Base-by-base conservation (phyloP, 1,284 basidiomycete genomes). In the Sporisorium sorghi region DNA sequence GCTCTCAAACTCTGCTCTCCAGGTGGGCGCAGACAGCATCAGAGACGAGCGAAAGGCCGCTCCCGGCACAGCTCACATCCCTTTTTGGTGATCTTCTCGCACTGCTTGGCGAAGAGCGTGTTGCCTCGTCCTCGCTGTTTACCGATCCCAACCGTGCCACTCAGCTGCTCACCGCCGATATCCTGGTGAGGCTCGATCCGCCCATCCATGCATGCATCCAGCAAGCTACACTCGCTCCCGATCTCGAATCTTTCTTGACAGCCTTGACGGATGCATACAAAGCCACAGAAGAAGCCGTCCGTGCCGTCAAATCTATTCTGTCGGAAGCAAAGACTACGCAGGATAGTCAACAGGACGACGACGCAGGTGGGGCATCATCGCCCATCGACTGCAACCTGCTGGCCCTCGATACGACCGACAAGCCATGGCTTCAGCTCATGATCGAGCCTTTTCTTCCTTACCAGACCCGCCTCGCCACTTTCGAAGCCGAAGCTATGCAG, bases 51-150 rank as follows among this genome's bases (percentile, higher is more conserved):
- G 43, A 46, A 21, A 68, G 52, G 24, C 23, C 58, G 14, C 66
- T 74, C 12, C 54, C 65, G 24, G 35, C 58, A 0, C 57, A 65
- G 21, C 51, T 73, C 40, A 51, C 44, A 3, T 52, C 48, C 7
- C 54, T 77, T 10, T 65, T 63, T 47, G 66, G 43, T n/a, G 63
- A 65, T 28, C 35, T 75, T 10, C 47, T 72, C 5, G 74, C 58
- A 4, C 32, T 79, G 42, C 58, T 79, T n/a, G 69, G 67, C 19
- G 73, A 77, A 32, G 77, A 79, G 23, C 62, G 72, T n/a, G 50
- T 73, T 17, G 64, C 58, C 17, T 58, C 66, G 3, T 44, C 59
- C 4, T 44, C 35, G 10, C 58, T 79, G 37, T 77, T 79, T 24
- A 42, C 58, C 1, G 56, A 77, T 54, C 53, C 61, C 1, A 60